Evolutionary conservation across 768 basidiomycete genomes (phyloP), one percentile per base, ranked within the genome.

Genomic region (Polyporus arcularius): DNA sequence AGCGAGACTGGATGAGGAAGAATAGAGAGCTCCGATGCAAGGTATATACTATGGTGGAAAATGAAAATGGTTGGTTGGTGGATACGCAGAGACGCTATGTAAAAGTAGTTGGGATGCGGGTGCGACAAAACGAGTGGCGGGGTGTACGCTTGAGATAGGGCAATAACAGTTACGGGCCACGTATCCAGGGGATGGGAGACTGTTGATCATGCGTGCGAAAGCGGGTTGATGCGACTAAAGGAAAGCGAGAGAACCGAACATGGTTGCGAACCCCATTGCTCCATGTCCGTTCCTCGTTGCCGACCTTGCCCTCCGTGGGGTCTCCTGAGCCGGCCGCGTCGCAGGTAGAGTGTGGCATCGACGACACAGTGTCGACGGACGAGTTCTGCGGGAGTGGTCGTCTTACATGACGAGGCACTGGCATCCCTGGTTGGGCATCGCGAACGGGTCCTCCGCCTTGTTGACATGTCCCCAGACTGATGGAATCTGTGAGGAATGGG

Each of bases 381-480:
- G 45, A 38, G 46, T 41, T 26, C 21, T 39, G 21, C 4, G 18
- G 35, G 49, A 2, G 55, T 16, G 55, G 39, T 30, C 51, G 46
- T 47, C 57, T 57, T 59, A 72, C 71, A 72, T 72, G 56, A 72
- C 57, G n/a, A 66, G 55, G 56, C 71, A 72, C 30, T 67, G 60
- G 61, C 71, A 72, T 5, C 71, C 69, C 46, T 48, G 57, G 56
- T 85, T 86, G 55, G 89, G 90, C 28, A 89, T 89, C 70, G 94
- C 67, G 51, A 64, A 98, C 50, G 96, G 96, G 72, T 99, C 96
- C 60, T 96, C 93, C 45, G 85, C 86, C 71, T 90, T 92, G 65
- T 86, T 86, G n/a, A 96, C 88, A 26, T 92, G 89, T 10, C 97
- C 97, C 97, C 97, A 99, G 1, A 99, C 93, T 18, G 92, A 94